A percentile compares a stretch with the other conserved stretches of the same genome.
Evolutionary conservation across 2,329 filamentous ascomycete species (phyloP).

Genomic region (Trichoderma breve): DNA sequence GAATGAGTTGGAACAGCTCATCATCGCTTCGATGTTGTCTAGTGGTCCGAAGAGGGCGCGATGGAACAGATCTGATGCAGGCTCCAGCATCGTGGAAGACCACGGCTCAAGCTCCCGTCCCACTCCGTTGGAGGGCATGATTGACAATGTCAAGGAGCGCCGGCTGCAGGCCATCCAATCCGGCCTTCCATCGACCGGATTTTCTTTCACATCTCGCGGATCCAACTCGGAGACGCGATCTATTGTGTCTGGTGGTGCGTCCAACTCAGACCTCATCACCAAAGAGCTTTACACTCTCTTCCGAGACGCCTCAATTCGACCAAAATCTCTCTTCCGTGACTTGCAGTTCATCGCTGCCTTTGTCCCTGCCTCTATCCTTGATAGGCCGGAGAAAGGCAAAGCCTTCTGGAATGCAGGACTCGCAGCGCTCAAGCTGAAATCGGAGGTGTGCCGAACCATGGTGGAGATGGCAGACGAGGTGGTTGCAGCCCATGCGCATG

Average conservation of each 20-base stretch:
- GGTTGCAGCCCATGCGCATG: conserved; percentile 61
- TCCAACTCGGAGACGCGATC: conserved; percentile 51
- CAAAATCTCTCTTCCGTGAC: conserved; percentile 77
- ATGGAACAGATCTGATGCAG: conserved; percentile 39
- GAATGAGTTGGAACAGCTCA: conserved; percentile 78
- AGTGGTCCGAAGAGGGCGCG: conserved; percentile 35
- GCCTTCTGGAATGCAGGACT: conserved; percentile 89
- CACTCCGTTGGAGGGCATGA: conserved; percentile 61
- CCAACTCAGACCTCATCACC: conserved; percentile 64
- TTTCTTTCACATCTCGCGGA: conserved; percentile 32
- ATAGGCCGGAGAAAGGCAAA: conserved; percentile 64
- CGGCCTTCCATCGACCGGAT: conserved; percentile 29
- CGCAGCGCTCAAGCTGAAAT: conserved; percentile 83
- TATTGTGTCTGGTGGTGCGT: conserved; percentile 47
- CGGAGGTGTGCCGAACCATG: conserved; percentile 79
- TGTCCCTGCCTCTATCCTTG: conserved; percentile 58
- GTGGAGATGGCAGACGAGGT: conserved; percentile 60
- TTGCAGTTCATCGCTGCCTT: conserved; percentile 72
- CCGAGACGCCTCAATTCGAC: conserved; percentile 65
- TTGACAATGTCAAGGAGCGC: conserved; percentile 68
- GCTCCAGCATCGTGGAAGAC: conserved; percentile 36
- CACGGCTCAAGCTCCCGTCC: conserved; percentile 37
- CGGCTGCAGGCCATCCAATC: conserved; percentile 52
- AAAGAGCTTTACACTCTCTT: conserved; percentile 67
- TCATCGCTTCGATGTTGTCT: conserved; percentile 64